Evolutionary conservation across 805 yeast genomes (phyloP), one percentile per base, ranked within the genome.

Genomic region (Tetrapisispora fleetii): DNA sequence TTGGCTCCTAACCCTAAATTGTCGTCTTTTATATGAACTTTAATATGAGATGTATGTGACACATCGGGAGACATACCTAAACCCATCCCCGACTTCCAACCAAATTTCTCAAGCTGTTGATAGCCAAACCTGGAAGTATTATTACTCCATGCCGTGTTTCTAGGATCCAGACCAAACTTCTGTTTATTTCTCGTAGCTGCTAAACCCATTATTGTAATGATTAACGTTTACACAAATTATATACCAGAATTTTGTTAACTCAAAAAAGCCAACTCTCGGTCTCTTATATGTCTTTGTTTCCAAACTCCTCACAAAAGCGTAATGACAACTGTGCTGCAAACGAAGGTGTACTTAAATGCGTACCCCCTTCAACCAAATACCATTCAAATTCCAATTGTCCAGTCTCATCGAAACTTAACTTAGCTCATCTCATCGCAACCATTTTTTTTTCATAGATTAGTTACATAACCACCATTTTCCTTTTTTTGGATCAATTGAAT

Each of bases 131-230:
- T 69, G 4, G 73, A 71, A 0, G 83, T 80, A 58, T 87, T 86
- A 60, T 88, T 88, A 24, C 96, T 83, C 99, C 99, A 91, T 52
- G 80, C 77, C 1, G 96, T 90, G 60, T 91, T 91, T 60, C 98
- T 73, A 17, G 99, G 99, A 68, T 91, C 99, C 36, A 75, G 68
- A 11, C 98, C 97, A 63, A 90, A 83, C 59, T 93, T 76, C 59
- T 85, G 95, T 60, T 85, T 88, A 13, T 75, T 78, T 61, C 81
- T 83, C 6, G 83, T 74, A 11, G 86, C 97, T 40, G 91, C 91
- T 59, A 85, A 75, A 46, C 95, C 93, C 95, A 85, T 85, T 38
- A 32, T 32, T 32, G 35, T 32, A 11, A 4, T 8, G 28, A 24
- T 24, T 24, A 24, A 24, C 4, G 28, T 24, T 4, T 24, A 24